Percentiles rank a stretch among this genome's conserved stretches.
phyloP scores from a whole-genome alignment of 768 basidiomycete species.

The Mycena pura region DNA sequence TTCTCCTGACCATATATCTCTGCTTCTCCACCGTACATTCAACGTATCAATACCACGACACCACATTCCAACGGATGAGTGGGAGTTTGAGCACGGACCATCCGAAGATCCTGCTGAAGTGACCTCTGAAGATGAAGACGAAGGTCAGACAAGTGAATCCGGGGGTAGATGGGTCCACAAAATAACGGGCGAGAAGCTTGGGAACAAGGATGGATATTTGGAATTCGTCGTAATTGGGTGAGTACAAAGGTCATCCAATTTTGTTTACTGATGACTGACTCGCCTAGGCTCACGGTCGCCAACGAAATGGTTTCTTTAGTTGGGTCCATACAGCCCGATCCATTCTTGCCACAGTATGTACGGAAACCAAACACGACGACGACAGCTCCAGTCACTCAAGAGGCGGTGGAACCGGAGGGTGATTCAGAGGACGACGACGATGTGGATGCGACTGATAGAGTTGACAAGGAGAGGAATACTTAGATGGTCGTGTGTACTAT shows the following conservation, averaged over 20 bases:
- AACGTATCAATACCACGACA: conserved; percentile 94
- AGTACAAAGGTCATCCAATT: conserved; percentile 30
- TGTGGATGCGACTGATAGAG: conserved; percentile 28
- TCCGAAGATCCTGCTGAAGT: conserved; percentile 70
- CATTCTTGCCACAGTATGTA: conserved; percentile 69
- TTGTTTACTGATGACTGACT: conserved; percentile 15
- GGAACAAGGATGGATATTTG: conserved; percentile 68
- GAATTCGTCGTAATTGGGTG: conserved; percentile 92
- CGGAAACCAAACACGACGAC: conserved; percentile 17
- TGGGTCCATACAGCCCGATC: conserved; percentile 81
- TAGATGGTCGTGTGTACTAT: no score
- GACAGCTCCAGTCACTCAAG: neutral
- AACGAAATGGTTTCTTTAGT: conserved; percentile 93
- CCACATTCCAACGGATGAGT: conserved; percentile 82
- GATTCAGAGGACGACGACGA: conserved; percentile 31
- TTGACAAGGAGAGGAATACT: conserved; percentile 28
- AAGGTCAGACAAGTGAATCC: conserved; percentile 28
- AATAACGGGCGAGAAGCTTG: conserved; percentile 70
- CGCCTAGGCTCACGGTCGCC: conserved; percentile 77
- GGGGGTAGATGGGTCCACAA: conserved; percentile 84
- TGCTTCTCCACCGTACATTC: conserved; percentile 91
- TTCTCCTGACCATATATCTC: conserved; percentile 90
- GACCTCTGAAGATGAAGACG: conserved; percentile 46
- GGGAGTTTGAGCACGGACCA: conserved; percentile 87
- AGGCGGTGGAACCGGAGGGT: no score